Percentiles rank a stretch among this genome's conserved stretches.
These are phyloP conservation scores for Lodderomyces metapsilosis DNA, from an alignment of 1,139 yeast genomes.

Conservation along the genomic window DNA sequence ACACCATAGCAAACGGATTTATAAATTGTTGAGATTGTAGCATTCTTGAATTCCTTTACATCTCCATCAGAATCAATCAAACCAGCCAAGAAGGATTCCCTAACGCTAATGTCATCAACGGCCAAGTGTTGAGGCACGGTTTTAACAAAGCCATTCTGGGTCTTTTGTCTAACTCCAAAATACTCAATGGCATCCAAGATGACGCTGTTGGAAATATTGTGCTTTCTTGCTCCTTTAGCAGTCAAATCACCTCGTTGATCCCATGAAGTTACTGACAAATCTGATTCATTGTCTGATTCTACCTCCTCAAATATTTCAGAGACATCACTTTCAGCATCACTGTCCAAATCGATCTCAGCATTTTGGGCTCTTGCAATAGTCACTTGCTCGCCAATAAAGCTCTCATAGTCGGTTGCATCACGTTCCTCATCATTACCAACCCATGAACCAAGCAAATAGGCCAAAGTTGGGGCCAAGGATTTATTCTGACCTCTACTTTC, in stretches of 20 bases:
- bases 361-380: background rate
- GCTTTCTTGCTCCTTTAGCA: background rate
- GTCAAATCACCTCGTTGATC: slow-evolving; percentile 3
- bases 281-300: background rate
- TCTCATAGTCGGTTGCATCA: background rate
- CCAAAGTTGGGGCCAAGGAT: slow-evolving; percentile 20
- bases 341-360: background rate
- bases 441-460: slow-evolving; percentile 32
- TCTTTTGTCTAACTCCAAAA: slow-evolving; percentile 5
- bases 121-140: slow-evolving; percentile 18
- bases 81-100: slow-evolving; percentile 43
- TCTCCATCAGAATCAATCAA: slow-evolving; percentile 35
- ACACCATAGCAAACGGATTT: slow-evolving; percentile 29
- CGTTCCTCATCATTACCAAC: slow-evolving; percentile 19
- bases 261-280: background rate
- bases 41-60: slow-evolving; percentile 18
- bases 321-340: background rate
- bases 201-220: slow-evolving; percentile 8
- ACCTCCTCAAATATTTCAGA: background rate
- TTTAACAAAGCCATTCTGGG: slow-evolving; percentile 7
- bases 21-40: slow-evolving; percentile 27
- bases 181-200: slow-evolving; percentile 7
- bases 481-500: slow-evolving; percentile 14
- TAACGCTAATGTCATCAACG: slow-evolving; percentile 23
- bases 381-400: background rate